phyloP scores from a whole-genome alignment of 73 alveolate genomes.

The Effrenium voratum region DNA sequence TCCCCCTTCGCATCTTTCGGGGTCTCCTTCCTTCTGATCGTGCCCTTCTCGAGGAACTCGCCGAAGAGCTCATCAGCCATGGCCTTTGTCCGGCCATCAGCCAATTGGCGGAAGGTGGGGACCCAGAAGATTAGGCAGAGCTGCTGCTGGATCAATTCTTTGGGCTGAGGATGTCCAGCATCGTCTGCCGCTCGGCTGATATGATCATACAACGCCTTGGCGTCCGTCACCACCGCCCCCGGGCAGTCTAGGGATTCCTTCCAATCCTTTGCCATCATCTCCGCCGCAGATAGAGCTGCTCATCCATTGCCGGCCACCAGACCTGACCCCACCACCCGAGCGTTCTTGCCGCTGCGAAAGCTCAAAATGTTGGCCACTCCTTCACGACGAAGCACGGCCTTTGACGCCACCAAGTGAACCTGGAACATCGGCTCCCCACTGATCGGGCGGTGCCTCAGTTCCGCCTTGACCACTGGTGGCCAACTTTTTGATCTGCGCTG shows the following conservation, averaged over 20 bases:
- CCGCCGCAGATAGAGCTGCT: background rate
- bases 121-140: background rate
- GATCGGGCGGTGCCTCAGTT: background rate
- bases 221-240: slow-evolving; percentile 1
- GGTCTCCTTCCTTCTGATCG: background rate
- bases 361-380: background rate
- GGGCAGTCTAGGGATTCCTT: background rate
- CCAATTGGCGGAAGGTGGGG: background rate
- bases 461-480: background rate
- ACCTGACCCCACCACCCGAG: background rate
- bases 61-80: background rate
- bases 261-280: background rate
- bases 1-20: background rate
- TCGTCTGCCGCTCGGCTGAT: background rate
- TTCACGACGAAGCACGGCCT: background rate
- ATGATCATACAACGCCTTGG: background rate
- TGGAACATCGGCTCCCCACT: background rate
- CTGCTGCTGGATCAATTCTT: background rate
- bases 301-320: background rate
- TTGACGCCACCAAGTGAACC: background rate
- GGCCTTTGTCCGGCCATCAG: background rate
- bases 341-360: background rate
- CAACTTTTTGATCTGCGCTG: background rate
- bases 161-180: background rate
- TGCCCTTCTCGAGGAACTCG: background rate